Conservation (phyloP, 163 green algal species). For the Smithsoniella earleae region DNA sequence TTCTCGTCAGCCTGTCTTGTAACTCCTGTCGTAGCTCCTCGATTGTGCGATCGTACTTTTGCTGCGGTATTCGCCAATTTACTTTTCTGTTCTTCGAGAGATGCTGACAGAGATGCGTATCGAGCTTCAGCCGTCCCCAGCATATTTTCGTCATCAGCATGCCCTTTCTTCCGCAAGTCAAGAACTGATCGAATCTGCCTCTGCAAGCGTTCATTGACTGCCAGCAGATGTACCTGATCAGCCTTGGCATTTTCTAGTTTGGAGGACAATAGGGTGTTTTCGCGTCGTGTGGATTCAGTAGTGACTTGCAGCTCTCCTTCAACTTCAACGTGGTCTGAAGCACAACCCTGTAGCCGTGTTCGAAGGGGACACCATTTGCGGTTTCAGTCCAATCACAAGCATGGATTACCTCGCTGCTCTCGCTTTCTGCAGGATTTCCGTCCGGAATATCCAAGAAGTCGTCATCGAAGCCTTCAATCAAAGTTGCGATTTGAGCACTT, state of each 20-base stretch:
- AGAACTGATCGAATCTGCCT: conserved; percentile 40
- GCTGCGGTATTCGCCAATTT: neutral
- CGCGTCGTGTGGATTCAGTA: no score
- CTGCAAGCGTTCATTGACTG: conserved; percentile 48
- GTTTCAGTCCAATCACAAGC: neutral
- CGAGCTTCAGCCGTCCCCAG: conserved; percentile 23
- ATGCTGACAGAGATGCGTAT: conserved; percentile 23
- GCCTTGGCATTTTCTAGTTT: conserved; percentile 37
- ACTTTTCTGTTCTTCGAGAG: conserved; percentile 8
- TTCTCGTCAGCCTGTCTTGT: conserved; percentile 21
- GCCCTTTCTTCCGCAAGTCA: conserved; percentile 40
- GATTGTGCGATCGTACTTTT: conserved; percentile 16
- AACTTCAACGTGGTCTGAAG: no score
- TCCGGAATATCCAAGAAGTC: conserved; percentile 49
- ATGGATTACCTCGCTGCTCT: neutral
- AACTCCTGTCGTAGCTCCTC: conserved; percentile 8
- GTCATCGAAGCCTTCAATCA: conserved; percentile 65
- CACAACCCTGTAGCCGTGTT: no score
- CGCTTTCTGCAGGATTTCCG: neutral
- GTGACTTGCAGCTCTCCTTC: no score
- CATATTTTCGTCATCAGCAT: conserved; percentile 20
- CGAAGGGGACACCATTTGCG: no score
- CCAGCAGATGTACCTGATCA: conserved; percentile 35
- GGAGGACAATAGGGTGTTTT: no score
- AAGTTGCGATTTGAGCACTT: conserved; percentile 50